Conservation (phyloP, 1,284 basidiomycete genomes). For the Lentinula novae-zelandiae region DNA sequence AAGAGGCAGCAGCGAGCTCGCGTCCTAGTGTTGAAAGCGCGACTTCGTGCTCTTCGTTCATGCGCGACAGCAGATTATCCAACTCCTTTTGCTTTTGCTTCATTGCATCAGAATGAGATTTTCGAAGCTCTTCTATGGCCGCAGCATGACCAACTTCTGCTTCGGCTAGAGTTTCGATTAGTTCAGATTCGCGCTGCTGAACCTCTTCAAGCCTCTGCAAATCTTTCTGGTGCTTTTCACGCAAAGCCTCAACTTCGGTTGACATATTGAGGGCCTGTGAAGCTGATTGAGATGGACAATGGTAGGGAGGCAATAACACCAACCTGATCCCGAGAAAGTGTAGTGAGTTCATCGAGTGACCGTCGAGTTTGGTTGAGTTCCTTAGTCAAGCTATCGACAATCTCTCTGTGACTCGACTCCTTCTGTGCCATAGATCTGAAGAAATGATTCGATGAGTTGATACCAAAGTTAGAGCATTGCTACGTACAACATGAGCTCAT, state of each 20-base stretch:
- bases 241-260: slow-evolving; percentile 73
- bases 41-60: slow-evolving; percentile 38
- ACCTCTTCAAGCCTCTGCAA: slow-evolving; percentile 51
- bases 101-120: slow-evolving; percentile 52
- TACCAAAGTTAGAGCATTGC: slow-evolving; percentile 9
- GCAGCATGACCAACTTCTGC: slow-evolving; percentile 44
- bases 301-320: slow-evolving; percentile 13
- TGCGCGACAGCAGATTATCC: slow-evolving; percentile 38
- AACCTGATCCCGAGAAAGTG: slow-evolving; percentile 80
- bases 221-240: slow-evolving; percentile 54
- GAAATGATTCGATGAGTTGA: slow-evolving; percentile 5
- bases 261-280: slow-evolving; percentile 80
- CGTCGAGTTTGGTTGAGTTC: slow-evolving; percentile 69
- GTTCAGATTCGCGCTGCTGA: slow-evolving; percentile 51
- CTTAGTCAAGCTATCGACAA: slow-evolving; percentile 64
- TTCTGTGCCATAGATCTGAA: slow-evolving; percentile 91
- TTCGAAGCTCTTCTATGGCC: slow-evolving; percentile 47
- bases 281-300: neutral
- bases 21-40: slow-evolving; percentile 34
- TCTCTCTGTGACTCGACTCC: slow-evolving; percentile 80
- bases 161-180: slow-evolving; percentile 46
- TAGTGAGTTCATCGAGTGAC: slow-evolving; percentile 76
- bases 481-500: slow-evolving; percentile 83
- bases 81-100: slow-evolving; percentile 49
- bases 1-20: slow-evolving; percentile 41